Evolutionary conservation across 495 filamentous ascomycete species (phyloP), one percentile per base, ranked within the genome.

Genomic region (Penicillium pancosmium): DNA sequence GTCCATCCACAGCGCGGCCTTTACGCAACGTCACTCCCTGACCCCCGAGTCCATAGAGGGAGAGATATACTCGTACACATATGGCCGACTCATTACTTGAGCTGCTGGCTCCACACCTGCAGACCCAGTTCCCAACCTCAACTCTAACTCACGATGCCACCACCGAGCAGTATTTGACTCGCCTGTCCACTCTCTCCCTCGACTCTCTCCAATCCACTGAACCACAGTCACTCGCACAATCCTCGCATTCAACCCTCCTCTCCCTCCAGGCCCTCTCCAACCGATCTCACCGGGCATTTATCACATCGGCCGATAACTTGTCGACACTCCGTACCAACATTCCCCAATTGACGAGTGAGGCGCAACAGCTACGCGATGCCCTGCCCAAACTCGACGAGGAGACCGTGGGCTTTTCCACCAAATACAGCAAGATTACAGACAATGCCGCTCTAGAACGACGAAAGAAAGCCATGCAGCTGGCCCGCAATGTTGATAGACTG

Each of bases 241-340:
- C 89, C 47, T 87, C 88, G 7, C 91, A 97, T 59, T 89, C 89
- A 0, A 85, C 89, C n/a, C 82, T 91, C 11, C 84, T 94, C 34
- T 95, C 92, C 11, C 82, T 98, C 2, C 94, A 99, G 67, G 83
- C 87, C 0, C 83, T 98, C 51, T 93, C 92, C 31, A 92, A 94
- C 60, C 90, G 91, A 60, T 97, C 94, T n/a, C 88, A 98, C 69
- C 89, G 90, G 64, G 78, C 90, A 40, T 86, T 98, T 59, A 91
- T 98, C 62, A 79, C 84, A 36, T 94, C 93, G 13, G 84, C 92
- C 19, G 80, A 85, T 60, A 86, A 90, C 65, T 84, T 98, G 56
- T 83, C 88, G 0, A 86, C 86, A 7, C 82, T 99, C 5, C 78
- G 81, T 35, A 76, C 77, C 8, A 81, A 84, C 11, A 79, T 97